These are phyloP conservation scores for Astrocystis sublimbata DNA, from an alignment of 495 filamentous ascomycete species.

Conservation along the genomic window DNA sequence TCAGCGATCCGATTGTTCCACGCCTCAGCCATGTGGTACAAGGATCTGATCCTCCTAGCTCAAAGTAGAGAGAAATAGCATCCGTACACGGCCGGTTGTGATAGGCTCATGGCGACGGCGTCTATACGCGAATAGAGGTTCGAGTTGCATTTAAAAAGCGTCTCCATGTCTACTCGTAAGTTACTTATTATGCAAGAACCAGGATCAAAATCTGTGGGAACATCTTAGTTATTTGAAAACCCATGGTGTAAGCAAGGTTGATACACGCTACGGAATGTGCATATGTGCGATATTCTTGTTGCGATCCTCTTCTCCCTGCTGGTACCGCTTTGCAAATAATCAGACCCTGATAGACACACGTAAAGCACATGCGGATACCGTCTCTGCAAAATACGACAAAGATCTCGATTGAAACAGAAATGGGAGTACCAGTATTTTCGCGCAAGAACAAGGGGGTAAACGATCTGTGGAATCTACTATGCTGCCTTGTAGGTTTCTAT, in stretches of 20 bases:
- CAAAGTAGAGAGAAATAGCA: constrained; percentile 2
- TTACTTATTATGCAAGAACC: constrained; percentile 3
- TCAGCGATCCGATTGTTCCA: constrained; percentile 5
- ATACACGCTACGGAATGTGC: neutral
- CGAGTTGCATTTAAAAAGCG: constrained; percentile 14
- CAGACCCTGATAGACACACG: too few species aligned
- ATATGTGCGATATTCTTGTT: neutral
- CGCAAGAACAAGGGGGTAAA: too few species aligned
- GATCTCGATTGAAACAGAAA: too few species aligned
- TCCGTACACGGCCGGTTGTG: neutral
- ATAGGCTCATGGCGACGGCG: neutral
- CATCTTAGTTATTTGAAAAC: neutral
- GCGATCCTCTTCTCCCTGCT: neutral
- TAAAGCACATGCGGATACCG: too few species aligned
- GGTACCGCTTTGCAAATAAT: too few species aligned
- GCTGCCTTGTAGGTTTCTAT: too few species aligned
- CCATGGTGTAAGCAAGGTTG: constrained; percentile 1
- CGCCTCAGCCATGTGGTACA: constrained; percentile 18
- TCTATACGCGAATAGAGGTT: neutral
- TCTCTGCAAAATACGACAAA: too few species aligned
- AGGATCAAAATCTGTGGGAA: neutral
- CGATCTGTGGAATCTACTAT: too few species aligned
- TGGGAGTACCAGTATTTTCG: too few species aligned
- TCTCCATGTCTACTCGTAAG: neutral
- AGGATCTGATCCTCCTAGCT: constrained; percentile 8